These are phyloP conservation scores for Cucumis melo DNA, from an alignment of 306 rosid genomes.

Conservation along the genomic window DNA sequence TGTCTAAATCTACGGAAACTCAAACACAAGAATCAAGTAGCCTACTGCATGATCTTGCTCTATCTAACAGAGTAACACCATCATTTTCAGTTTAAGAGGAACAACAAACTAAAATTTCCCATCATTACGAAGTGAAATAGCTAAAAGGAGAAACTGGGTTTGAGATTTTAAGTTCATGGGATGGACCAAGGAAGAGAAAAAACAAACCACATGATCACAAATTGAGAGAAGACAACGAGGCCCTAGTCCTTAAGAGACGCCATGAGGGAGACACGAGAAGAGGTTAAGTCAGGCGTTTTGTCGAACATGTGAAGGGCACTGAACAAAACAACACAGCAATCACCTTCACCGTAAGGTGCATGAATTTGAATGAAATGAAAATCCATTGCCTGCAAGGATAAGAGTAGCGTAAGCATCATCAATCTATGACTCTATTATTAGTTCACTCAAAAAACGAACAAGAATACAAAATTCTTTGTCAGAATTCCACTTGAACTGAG, in stretches of 20 bases:
- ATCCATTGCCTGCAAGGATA: not conserved
- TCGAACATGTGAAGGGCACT: conserved; percentile 3
- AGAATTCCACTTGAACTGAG: not conserved
- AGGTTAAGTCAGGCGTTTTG: conserved; percentile 3
- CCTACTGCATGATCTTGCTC: not conserved
- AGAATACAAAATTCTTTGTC: not conserved
- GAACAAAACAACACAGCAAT: not conserved
- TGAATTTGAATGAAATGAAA: not conserved
- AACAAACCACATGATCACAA: conserved; percentile 4
- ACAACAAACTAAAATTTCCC: not conserved
- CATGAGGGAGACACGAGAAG: conserved; percentile 1
- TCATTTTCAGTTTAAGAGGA: not conserved
- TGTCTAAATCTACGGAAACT: not conserved
- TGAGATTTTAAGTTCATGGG: not conserved
- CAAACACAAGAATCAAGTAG: not conserved
- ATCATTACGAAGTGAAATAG: not conserved
- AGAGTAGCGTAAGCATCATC: not conserved
- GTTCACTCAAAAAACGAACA: not conserved
- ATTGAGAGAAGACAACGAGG: not conserved
- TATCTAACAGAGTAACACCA: not conserved
- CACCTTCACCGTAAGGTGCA: not conserved
- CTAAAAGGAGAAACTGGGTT: not conserved
- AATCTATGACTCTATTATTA: not conserved
- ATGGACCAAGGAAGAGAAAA: not conserved
- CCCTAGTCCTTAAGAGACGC: not conserved